Evolutionary conservation across 2,329 filamentous ascomycete genomes (phyloP).

Genomic region (Nemania bipapillata): DNA sequence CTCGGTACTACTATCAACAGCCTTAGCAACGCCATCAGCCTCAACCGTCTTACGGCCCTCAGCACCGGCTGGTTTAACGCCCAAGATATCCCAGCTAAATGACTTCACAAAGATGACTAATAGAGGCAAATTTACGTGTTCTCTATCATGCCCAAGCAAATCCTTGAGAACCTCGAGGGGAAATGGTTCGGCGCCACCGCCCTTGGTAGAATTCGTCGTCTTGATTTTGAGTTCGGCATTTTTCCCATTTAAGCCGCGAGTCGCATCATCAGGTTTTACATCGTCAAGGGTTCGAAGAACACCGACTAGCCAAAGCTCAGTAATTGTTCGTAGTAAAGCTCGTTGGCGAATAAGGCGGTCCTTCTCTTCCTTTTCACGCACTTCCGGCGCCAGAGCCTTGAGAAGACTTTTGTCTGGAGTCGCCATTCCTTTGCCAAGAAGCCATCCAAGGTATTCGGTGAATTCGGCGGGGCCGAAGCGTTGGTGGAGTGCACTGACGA

Average conservation of each 20-base stretch:
- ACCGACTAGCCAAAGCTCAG: constrained; percentile 94
- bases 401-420: constrained; percentile 86
- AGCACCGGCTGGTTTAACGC: constrained; percentile 74
- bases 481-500: constrained; percentile 94
- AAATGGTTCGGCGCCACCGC: constrained; percentile 84
- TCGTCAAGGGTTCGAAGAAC: constrained; percentile 83
- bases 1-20: constrained; percentile 58
- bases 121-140: constrained; percentile 89
- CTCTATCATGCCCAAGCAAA: constrained; percentile 89
- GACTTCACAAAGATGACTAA: constrained; percentile 96
- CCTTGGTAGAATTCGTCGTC: constrained; percentile 65
- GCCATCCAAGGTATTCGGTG: constrained; percentile 90
- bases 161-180: constrained; percentile 98
- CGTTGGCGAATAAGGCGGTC: constrained; percentile 88
- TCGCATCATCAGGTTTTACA: constrained; percentile 71
- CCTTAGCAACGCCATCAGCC: constrained; percentile 76
- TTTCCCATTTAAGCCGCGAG: constrained; percentile 71
- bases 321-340: constrained; percentile 86
- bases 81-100: constrained; percentile 94
- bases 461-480: constrained; percentile 91
- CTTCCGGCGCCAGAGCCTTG: constrained; percentile 81
- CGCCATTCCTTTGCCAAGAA: constrained; percentile 88
- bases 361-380: constrained; percentile 94
- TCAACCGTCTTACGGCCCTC: constrained; percentile 87
- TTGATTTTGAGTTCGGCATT: constrained; percentile 68